Base-by-base conservation (phyloP, 1,284 basidiomycete species). In the Naganishia albida region DNA sequence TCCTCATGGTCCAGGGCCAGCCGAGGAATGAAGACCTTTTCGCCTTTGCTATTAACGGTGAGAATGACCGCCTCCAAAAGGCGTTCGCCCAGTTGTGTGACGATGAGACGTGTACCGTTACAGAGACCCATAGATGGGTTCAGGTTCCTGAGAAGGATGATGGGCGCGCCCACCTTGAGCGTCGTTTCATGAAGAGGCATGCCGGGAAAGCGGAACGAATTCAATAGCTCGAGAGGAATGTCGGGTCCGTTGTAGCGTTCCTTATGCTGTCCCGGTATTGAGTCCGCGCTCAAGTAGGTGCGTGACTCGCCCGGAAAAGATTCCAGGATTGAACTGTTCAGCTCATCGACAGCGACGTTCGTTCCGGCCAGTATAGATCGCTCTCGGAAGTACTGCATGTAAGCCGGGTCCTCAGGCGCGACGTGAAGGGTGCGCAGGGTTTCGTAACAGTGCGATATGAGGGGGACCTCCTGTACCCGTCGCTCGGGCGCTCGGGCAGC, bases 161-260 rank as follows among this genome's bases (percentile, higher is more conserved):
- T 20, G n/a, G 52, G 52, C 10, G 38, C 30, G 7, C 52, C 52
- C 7, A 54, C 38, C 23, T 54, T 54, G 7, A 54, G 52, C 30
- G 6, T 10, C n/a, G 30, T 54, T 25, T 54, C 52, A 23, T 38
- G 38, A 16, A 54, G 38, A 18, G 52, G 52, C 23, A 54, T 20
- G 7, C 38, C 52, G 30, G 52, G 34, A 18, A 54, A 38, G 7
- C 26, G 28, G n/a, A 54, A 20, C 18, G 34, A n/a, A 40, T 54
- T 54, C 20, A 54, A 28, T 10, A 39, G 23, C 16, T 54, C 52
- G 8, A 51, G 16, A 23, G 50, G 50, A 12, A 51, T 28, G 30
- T 26, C 50, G 18, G 50, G 50, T 4, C 50, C 26, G 18, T 34
- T n/a, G 30, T 51, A 51, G 30, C 30, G 25, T 26, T 30, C 2